These are phyloP conservation scores for Buddleja alternifolia DNA, from an alignment of 257 asterid species.

Conservation along the genomic window DNA sequence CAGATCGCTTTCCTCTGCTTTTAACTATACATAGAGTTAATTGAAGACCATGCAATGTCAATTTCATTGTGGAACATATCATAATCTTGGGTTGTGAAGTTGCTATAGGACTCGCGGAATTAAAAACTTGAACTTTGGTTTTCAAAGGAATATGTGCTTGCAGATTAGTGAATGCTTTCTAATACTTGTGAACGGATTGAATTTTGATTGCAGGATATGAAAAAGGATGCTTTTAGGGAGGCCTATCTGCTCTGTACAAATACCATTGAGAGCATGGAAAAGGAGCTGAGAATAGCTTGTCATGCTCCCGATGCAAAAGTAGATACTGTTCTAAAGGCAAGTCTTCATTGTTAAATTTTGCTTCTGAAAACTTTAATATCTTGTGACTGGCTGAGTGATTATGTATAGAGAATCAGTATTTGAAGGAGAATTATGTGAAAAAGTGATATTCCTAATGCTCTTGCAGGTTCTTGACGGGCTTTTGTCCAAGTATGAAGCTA, in stretches of 20 bases:
- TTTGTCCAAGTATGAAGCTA: conserved; percentile 72
- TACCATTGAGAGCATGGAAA: conserved; percentile 83
- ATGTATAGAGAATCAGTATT: conserved; percentile 2
- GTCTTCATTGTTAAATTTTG: conserved; percentile 25
- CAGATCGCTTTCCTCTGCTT: not conserved
- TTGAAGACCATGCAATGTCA: not conserved
- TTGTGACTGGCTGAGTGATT: not conserved
- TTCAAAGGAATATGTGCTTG: not conserved
- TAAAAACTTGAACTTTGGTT: not conserved
- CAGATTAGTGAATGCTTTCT: conserved; percentile 11
- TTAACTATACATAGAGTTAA: conserved; percentile 7
- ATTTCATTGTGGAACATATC: conserved; percentile 2
- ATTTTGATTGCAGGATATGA: conserved; percentile 70
- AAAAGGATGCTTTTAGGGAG: conserved; percentile 90
- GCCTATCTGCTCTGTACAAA: conserved; percentile 77
- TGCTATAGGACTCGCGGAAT: not conserved
- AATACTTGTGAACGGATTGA: not conserved
- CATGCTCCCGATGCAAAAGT: conserved; percentile 81
- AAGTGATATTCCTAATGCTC: conserved; percentile 6
- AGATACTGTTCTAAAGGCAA: conserved; percentile 76
- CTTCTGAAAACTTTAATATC: conserved; percentile 9
- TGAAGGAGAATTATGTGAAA: not conserved
- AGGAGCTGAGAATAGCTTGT: conserved; percentile 84
- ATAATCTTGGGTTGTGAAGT: conserved; percentile 7
- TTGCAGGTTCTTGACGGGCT: conserved; percentile 84